phyloP scores from a whole-genome alignment of 306 rosid genomes.

The Vicia faba region DNA sequence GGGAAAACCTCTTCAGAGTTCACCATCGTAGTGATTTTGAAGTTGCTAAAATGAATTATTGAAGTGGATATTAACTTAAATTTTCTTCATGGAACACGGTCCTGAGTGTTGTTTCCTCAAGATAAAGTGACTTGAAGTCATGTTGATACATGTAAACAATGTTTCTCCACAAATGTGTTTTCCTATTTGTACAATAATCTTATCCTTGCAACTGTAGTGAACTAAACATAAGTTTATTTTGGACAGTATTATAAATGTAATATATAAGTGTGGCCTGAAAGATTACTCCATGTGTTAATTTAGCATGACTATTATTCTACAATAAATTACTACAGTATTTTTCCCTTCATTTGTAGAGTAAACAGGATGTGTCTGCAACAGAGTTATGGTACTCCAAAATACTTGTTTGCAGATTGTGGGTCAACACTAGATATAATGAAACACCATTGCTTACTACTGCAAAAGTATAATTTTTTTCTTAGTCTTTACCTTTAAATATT shows the following conservation, averaged over 20 bases:
- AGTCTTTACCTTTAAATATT: too few relatives aligned
- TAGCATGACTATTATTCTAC: background rate
- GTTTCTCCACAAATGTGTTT: background rate
- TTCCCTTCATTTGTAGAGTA: background rate
- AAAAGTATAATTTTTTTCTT: too few relatives aligned
- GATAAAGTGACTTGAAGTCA: background rate
- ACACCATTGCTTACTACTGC: too few relatives aligned
- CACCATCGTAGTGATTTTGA: too few relatives aligned
- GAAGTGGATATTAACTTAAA: conserved; percentile 34
- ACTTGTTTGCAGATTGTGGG: too few relatives aligned
- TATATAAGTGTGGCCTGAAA: background rate
- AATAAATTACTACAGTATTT: background rate
- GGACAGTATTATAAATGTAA: too few relatives aligned
- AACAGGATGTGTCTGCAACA: too few relatives aligned
- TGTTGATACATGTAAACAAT: background rate
- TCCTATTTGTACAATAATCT: background rate
- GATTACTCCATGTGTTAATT: background rate
- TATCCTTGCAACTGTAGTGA: background rate
- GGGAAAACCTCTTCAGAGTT: too few relatives aligned
- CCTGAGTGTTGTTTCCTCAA: conserved; percentile 10
- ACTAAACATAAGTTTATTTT: background rate
- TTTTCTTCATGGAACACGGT: conserved; percentile 43
- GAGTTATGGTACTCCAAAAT: too few relatives aligned
- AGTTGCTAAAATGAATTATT: too few relatives aligned
- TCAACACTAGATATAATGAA: too few relatives aligned